Base-by-base conservation (phyloP, 2,329 filamentous ascomycete species). In the Hymenoscyphus scutula region DNA sequence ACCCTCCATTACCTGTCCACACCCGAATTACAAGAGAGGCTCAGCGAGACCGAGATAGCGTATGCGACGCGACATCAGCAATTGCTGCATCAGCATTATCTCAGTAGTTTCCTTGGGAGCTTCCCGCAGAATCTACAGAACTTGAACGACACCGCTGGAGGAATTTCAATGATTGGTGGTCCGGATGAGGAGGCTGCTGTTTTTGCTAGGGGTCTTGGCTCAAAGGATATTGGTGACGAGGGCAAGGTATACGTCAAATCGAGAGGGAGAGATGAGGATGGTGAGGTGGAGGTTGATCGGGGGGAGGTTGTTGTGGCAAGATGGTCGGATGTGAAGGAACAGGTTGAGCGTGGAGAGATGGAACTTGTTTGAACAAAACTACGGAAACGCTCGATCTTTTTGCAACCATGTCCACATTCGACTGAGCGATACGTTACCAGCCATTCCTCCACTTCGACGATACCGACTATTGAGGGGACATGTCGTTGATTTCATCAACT, bases 121-220 rank as follows among this genome's bases (percentile, higher is more conserved):
- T 97, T 99, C 70, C 95, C 95, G 0, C 78, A 84, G 15, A 81
- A 85, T 54, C 76, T 99, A 70, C 89, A 94, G 75, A 88, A 92
- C 68, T 79, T 99, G 60, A 96, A 98, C 77, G 95, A 99, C 78
- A 91, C 90, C 15, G 88, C 90, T 0, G 94, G 92, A 32, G 93
- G 93, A 10, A 88, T 94, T 62, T 92, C 85, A 77, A 99, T 99
- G 95, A 86, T 98, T 32, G 92, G 97, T 73, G 81, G 84, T 1
- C 95, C 95, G 0, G 95, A 98, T 74, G 78, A 87, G 56, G 90
- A 95, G 64, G 82, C 84, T 1, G 92, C 92, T 7, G 93, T 98
- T 1, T 97, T 99, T 76, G 86, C 92, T 48, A 82, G 94, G 65
- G 82, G 90, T 56, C 80, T 82, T 61, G 88, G 88, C 60, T 51